A percentile compares a stretch with the other conserved stretches of the same genome.
Evolutionary conservation across 1,284 basidiomycete species (phyloP).

Genomic region (Boletellus sp.): DNA sequence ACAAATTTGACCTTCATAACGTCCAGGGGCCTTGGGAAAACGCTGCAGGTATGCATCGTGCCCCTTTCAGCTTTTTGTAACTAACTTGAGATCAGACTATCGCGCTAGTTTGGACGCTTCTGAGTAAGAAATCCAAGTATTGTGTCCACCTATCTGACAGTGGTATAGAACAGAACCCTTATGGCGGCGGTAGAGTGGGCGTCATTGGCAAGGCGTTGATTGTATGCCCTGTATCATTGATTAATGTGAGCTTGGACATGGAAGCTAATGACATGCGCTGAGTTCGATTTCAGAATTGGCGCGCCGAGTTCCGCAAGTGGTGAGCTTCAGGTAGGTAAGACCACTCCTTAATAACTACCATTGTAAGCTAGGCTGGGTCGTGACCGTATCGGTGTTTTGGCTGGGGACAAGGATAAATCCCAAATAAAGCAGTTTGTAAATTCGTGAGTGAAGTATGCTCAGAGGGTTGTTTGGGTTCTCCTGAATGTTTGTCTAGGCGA

Average conservation of each 20-base stretch:
- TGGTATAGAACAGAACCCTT: constrained; percentile 80
- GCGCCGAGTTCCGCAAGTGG: constrained; percentile 95
- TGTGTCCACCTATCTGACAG: constrained; percentile 3
- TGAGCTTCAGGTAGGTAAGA: constrained; percentile 23
- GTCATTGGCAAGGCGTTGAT: constrained; percentile 80
- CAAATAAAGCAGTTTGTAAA: constrained; percentile 74
- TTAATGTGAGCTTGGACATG: constrained; percentile 54
- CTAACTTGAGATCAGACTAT: constrained; percentile 61
- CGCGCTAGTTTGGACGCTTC: constrained; percentile 80
- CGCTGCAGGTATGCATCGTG: constrained; percentile 56
- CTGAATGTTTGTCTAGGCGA: constrained; percentile 42
- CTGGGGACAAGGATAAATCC: constrained; percentile 76
- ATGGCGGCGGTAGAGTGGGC: constrained; percentile 51
- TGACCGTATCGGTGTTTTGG: constrained; percentile 77
- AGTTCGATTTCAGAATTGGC: constrained; percentile 75
- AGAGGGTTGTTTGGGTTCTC: constrained; percentile 1
- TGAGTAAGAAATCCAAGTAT: constrained; percentile 53
- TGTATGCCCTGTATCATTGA: constrained; percentile 91
- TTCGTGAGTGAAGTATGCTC: constrained; percentile 42
- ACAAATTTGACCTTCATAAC: constrained; percentile 10
- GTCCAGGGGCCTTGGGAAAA: constrained; percentile 89
- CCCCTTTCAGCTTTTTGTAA: not conserved
- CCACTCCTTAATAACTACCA: not conserved
- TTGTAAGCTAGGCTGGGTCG: constrained; percentile 58
- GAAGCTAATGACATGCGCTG: constrained; percentile 5